Base-by-base conservation (phyloP, 371 early-diverging fungal species). In the Parasitella parasitica region DNA sequence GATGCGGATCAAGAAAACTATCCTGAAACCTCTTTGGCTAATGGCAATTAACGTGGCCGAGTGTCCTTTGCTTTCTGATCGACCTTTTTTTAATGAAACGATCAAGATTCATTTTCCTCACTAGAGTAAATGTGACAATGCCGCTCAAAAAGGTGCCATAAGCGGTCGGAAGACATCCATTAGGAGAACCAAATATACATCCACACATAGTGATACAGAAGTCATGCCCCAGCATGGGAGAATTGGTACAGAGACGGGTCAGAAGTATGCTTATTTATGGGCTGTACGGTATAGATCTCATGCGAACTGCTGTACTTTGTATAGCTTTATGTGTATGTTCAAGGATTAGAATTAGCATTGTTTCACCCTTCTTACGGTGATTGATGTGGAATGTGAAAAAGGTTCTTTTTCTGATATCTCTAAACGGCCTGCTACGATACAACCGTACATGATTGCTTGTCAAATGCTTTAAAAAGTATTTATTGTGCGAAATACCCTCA, bases 161-260 rank as follows among this genome's bases (percentile, higher is more conserved):
- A 0, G 52, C 43, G 41, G 36, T 27, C 9, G 51, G 51, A 36
- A 32, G 38, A 37, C 53, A 34, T 16, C 39, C 52, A 7, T 24
- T 8, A 1, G 41, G 48, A 46, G 24, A 46, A 1, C 76, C 79
- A 54, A 72, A 78, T 5, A 76, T 64, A 38, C 70, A 78, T 1
- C 79, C 79, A 30, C 62, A 56, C 32, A 69, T 32, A 1, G 70
- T 63, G 13, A 64, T 64, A 15, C 54, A 16, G 28, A 70, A 64
- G 6, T 66, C 63, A 34, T 74, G 68, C 0, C 78, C 78, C 12
- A 77, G 34, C 20, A 77, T 37, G 6, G 75, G 78, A n/a, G 78
- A 75, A 6, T 67, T 67, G 6, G 71, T 72, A 15, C 61, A 57
- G 3, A 67, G 35, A 6, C 61, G 22, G 8, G 69, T 30, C 12